phyloP scores from a whole-genome alignment of 306 rosid species.

The Prunus mongolica region DNA sequence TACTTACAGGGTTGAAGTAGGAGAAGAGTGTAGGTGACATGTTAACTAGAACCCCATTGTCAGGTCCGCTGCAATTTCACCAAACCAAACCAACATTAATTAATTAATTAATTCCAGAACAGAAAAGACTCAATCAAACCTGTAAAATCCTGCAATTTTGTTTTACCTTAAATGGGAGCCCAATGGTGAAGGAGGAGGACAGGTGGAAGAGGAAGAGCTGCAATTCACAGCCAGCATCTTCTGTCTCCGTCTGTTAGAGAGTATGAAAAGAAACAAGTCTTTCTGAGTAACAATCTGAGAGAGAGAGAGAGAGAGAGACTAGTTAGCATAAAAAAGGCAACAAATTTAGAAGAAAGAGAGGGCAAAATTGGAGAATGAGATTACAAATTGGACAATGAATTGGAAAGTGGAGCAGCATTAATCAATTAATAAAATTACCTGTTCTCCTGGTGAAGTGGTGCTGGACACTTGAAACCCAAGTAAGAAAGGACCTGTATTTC shows the following conservation, averaged over 20 bases:
- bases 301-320: too few species aligned
- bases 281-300: too few species aligned
- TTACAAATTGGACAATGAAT: neutral
- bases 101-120: neutral
- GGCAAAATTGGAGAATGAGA: too few species aligned
- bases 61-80: constrained; percentile 6
- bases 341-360: too few species aligned
- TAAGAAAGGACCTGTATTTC: neutral
- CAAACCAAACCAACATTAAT: neutral
- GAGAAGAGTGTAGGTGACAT: constrained; percentile 21
- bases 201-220: neutral
- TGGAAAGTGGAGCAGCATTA: neutral
- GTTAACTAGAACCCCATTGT: neutral
- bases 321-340: too few species aligned
- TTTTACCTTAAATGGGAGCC: constrained; percentile 3
- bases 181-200: neutral
- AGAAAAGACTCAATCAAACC: neutral
- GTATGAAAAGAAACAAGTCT: too few species aligned
- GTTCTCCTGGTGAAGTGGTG: neutral
- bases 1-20: constrained; percentile 18
- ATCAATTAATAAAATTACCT: neutral
- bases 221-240: constrained; percentile 18
- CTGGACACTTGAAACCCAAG: neutral
- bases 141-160: neutral
- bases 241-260: neutral